Conservation (phyloP, 2,329 filamentous ascomycete species). For the Proliferodiscus dingleyae region DNA sequence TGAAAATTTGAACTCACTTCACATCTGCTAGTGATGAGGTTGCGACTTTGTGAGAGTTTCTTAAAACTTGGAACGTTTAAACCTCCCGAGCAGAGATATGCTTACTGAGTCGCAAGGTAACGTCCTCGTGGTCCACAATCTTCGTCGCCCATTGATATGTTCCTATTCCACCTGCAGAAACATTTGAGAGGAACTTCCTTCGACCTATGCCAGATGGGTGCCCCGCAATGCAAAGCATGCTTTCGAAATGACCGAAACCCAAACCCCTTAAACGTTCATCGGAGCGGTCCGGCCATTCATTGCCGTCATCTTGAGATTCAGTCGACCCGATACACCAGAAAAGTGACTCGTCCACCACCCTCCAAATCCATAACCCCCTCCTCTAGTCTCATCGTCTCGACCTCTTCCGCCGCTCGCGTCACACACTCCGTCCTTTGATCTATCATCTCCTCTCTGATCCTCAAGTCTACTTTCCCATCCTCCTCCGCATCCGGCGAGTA, state of each 20-base stretch:
- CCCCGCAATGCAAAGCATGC: no score
- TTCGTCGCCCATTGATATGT: no score
- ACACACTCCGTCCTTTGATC: slow-evolving; percentile 9
- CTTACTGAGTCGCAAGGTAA: no score
- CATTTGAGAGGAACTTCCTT: no score
- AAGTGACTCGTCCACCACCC: slow-evolving; percentile 17
- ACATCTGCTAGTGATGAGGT: background rate
- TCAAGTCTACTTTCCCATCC: slow-evolving; percentile 3
- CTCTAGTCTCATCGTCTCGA: slow-evolving; percentile 14
- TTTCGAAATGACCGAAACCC: no score
- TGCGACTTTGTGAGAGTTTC: background rate
- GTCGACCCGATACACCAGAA: slow-evolving; percentile 26
- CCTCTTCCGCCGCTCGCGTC: slow-evolving; percentile 14
- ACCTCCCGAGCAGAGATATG: no score
- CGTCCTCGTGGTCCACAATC: no score
- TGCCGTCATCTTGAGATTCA: slow-evolving; percentile 4
- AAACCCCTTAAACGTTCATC: no score
- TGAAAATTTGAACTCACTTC: background rate
- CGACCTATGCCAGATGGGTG: no score
- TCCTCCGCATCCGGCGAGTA: slow-evolving; percentile 5
- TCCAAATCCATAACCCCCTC: slow-evolving; percentile 21
- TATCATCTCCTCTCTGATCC: background rate
- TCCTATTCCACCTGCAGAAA: no score
- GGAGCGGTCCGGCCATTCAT: no score
- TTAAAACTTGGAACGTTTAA: no score